A percentile compares a stretch with the other conserved stretches of the same genome.
phyloP scores from a whole-genome alignment of 2,329 filamentous ascomycete species.

The Clarireedia sp. region DNA sequence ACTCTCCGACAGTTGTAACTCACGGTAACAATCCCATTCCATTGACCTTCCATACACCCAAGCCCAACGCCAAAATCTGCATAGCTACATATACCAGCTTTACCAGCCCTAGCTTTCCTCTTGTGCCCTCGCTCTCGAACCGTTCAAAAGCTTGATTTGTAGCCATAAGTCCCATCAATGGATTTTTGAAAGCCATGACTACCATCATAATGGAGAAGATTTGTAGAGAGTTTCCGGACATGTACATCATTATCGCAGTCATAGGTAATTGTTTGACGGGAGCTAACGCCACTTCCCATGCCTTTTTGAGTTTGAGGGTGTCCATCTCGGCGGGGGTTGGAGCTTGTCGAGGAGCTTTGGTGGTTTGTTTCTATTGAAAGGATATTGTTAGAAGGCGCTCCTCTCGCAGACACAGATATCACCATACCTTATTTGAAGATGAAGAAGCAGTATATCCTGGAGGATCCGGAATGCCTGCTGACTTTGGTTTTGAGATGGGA shows the following conservation, averaged over 20 bases:
- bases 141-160: slow-evolving; percentile 85
- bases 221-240: slow-evolving; percentile 96
- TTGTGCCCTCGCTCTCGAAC: slow-evolving; percentile 78
- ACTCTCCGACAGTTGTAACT: slow-evolving; percentile 32
- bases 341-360: slow-evolving; percentile 47
- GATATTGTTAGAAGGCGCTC: neutral
- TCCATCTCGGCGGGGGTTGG: slow-evolving; percentile 82
- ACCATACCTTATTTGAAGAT: slow-evolving; percentile 48
- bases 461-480: slow-evolving; percentile 67
- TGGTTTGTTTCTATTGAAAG: slow-evolving; percentile 30
- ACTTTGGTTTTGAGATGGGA: slow-evolving; percentile 58
- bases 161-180: slow-evolving; percentile 72
- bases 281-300: slow-evolving; percentile 92
- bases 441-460: slow-evolving; percentile 62
- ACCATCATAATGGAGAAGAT: slow-evolving; percentile 99
- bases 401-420: neutral
- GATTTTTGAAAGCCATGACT: slow-evolving; percentile 97
- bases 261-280: slow-evolving; percentile 93
- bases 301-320: slow-evolving; percentile 94
- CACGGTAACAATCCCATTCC: slow-evolving; percentile 90
- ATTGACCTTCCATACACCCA: slow-evolving; percentile 96
- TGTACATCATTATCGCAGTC: slow-evolving; percentile 99
- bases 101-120: slow-evolving; percentile 64
- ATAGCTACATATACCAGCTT: slow-evolving; percentile 84
- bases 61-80: slow-evolving; percentile 72